Evolutionary conservation across 768 basidiomycete genomes (phyloP).

Genomic region (Termitomyces sp.): DNA sequence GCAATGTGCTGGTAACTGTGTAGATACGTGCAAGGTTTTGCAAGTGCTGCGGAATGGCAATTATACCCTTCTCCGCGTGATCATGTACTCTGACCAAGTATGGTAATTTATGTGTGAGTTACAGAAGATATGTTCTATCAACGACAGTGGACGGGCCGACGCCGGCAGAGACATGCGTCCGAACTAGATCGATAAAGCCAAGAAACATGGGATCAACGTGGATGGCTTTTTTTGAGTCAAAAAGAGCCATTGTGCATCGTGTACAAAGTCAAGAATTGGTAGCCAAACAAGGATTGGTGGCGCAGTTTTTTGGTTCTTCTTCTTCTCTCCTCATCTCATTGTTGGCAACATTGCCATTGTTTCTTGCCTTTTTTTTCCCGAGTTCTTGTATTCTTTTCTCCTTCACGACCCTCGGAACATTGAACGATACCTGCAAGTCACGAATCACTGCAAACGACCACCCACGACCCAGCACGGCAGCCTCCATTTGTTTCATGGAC

Average conservation of each 20-base stretch:
- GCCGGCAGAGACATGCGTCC: background rate
- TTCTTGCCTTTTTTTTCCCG: constrained; percentile 24
- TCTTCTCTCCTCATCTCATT: constrained; percentile 14
- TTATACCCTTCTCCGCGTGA: background rate
- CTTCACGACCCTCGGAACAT: constrained; percentile 26
- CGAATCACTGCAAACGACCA: constrained; percentile 21
- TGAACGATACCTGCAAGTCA: constrained; percentile 21
- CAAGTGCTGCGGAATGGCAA: background rate
- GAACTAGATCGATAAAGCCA: constrained; percentile 6
- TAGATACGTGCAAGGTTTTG: background rate
- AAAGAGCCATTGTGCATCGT: constrained; percentile 13
- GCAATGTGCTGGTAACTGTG: background rate
- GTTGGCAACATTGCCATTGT: constrained; percentile 21
- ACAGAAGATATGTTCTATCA: background rate
- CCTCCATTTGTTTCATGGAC: constrained; percentile 31
- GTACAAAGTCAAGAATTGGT: constrained; percentile 20
- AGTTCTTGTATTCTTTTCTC: constrained; percentile 28
- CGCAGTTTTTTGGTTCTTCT: constrained; percentile 23
- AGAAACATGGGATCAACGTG: constrained; percentile 1
- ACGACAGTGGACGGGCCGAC: background rate
- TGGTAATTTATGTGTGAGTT: background rate
- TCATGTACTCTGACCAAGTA: background rate
- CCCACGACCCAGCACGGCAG: constrained; percentile 23
- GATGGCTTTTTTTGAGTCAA: background rate
- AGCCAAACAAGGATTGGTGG: constrained; percentile 23